These are phyloP conservation scores for Paxillus involutus DNA, from an alignment of 768 basidiomycete species.

Conservation along the genomic window DNA sequence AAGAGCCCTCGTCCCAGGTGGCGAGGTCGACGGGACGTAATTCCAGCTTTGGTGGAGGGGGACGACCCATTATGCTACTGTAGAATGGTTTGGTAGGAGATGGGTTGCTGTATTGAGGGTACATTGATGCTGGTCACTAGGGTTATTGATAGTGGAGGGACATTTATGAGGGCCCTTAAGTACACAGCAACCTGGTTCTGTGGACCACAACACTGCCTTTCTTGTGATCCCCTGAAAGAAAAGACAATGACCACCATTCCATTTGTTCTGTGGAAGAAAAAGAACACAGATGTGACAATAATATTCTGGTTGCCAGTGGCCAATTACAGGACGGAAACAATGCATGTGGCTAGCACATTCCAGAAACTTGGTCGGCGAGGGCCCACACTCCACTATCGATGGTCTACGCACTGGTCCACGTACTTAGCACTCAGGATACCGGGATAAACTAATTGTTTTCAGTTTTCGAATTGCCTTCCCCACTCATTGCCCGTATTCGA, in stretches of 20 bases:
- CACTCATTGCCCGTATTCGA: not conserved
- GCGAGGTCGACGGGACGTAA: constrained; percentile 23
- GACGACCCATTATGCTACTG: constrained; percentile 1
- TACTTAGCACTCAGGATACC: too few relatives aligned
- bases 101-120: not conserved
- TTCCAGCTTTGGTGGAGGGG: constrained; percentile 1
- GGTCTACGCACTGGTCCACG: too few relatives aligned
- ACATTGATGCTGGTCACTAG: not conserved
- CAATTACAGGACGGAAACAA: not conserved
- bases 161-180: not conserved
- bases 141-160: not conserved
- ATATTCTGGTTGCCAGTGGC: not conserved
- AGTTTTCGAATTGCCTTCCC: too few relatives aligned
- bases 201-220: constrained; percentile 1
- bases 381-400: too few relatives aligned
- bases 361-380: too few relatives aligned
- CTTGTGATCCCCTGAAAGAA: constrained; percentile 3
- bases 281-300: constrained; percentile 12
- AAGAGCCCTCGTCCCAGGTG: constrained; percentile 25
- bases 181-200: not conserved
- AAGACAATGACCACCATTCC: constrained; percentile 5
- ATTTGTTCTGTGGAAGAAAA: constrained; percentile 17
- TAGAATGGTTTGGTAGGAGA: not conserved
- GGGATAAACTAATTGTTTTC: too few relatives aligned
- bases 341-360: too few relatives aligned